phyloP scores from a whole-genome alignment of 2,329 filamentous ascomycete species.

The Phaeosphaeriaceae sp. region DNA sequence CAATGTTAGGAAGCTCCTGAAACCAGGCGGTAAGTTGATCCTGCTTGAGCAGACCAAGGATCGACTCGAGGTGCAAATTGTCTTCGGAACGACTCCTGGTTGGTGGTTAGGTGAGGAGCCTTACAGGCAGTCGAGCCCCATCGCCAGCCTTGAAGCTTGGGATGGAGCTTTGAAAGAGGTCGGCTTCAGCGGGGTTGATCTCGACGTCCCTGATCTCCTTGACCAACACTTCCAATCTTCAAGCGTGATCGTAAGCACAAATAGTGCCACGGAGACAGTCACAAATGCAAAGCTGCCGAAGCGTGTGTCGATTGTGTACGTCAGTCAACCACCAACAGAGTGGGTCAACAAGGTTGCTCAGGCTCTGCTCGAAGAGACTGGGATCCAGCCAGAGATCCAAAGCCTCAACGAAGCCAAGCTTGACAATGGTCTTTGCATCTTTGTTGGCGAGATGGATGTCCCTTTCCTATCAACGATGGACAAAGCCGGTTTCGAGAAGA shows the following conservation, averaged over 20 bases:
- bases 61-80: not conserved
- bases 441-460: not conserved
- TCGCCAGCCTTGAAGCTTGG: not conserved
- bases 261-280: not conserved
- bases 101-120: conserved; percentile 1
- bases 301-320: not conserved
- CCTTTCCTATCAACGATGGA: conserved; percentile 1
- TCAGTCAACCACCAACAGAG: not conserved
- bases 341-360: not conserved
- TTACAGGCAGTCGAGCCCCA: not conserved
- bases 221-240: not conserved
- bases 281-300: not conserved
- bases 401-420: not conserved
- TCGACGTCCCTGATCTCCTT: not conserved
- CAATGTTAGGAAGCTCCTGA: not conserved
- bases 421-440: not conserved
- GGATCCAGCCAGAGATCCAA: not conserved
- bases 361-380: not conserved
- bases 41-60: not conserved
- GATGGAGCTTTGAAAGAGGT: not conserved
- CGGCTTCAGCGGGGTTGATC: not conserved
- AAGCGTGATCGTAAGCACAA: not conserved
- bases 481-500: not conserved
- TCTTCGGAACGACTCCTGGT: not conserved
- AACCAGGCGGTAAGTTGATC: not conserved